Conservation (phyloP, 73 alveolate species). For the Blepharisma stoltei region DNA sequence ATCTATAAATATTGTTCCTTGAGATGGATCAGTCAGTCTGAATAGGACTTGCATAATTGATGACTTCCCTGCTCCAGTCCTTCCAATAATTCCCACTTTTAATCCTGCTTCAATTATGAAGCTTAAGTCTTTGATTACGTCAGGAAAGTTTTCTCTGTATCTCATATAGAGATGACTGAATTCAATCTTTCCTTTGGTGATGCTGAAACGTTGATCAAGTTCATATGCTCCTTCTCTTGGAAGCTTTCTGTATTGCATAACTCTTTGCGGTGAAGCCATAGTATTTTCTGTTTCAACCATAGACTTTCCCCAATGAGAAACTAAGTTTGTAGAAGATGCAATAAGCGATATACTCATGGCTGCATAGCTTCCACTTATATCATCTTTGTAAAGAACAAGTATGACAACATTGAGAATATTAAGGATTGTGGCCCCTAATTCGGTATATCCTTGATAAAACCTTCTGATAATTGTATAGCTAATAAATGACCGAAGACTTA, state of each 20-base stretch:
- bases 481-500: not conserved
- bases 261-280: not conserved
- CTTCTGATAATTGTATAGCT: not conserved
- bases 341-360: not conserved
- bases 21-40: conserved; percentile 44
- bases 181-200: conserved; percentile 45
- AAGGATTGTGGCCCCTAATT: not conserved
- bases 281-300: not conserved
- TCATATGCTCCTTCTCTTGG: not conserved
- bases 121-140: conserved; percentile 51
- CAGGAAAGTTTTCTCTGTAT: conserved; percentile 62
- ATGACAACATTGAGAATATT: not conserved
- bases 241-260: not conserved
- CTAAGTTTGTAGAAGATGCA: not conserved
- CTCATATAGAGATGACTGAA: conserved; percentile 58
- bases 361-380: not conserved
- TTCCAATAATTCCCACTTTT: conserved; percentile 73
- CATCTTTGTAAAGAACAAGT: not conserved
- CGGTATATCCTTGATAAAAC: not conserved
- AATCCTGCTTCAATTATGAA: conserved; percentile 49
- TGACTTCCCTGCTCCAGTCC: conserved; percentile 83
- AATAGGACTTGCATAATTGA: conserved; percentile 42
- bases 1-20: conserved; percentile 72
- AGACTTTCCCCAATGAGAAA: not conserved
- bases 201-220: conserved; percentile 49